Evolutionary conservation across 2,329 filamentous ascomycete species (phyloP).

Genomic region (Hypocrella siamensis): DNA sequence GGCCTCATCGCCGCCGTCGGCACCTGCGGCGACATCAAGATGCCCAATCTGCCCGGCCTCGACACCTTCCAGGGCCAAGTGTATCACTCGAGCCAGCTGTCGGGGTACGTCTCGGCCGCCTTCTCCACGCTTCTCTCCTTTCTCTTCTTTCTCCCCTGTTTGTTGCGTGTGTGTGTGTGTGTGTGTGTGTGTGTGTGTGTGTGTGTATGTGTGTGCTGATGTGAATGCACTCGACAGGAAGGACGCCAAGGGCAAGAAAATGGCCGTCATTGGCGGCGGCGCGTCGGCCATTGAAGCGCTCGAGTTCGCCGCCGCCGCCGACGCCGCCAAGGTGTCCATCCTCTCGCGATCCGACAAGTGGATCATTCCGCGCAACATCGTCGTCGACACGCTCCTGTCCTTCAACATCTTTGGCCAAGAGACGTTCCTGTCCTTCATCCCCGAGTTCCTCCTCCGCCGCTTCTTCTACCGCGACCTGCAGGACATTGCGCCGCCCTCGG

Average conservation of each 20-base stretch:
- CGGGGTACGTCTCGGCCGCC: conserved; percentile 27
- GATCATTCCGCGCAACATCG: conserved; percentile 69
- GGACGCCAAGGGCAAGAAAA: conserved; percentile 55
- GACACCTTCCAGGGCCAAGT: conserved; percentile 57
- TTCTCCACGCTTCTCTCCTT: neutral
- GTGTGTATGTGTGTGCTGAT: neutral
- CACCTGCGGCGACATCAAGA: conserved; percentile 65
- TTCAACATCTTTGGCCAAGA: conserved; percentile 70
- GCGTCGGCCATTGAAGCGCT: conserved; percentile 71
- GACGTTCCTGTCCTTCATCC: conserved; percentile 61
- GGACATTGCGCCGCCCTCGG: conserved; percentile 49
- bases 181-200: neutral
- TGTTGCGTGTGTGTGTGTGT: neutral
- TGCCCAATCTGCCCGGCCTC: conserved; percentile 54
- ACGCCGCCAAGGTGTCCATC: conserved; percentile 54
- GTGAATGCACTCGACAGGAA: conserved; percentile 25
- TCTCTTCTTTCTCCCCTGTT: neutral
- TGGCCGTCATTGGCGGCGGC: conserved; percentile 64
- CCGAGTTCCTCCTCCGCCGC: conserved; percentile 56
- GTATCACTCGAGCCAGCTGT: conserved; percentile 61
- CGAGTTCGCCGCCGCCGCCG: conserved; percentile 56
- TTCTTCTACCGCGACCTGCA: conserved; percentile 74
- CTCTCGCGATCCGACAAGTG: conserved; percentile 70
- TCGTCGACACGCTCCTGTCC: conserved; percentile 58
- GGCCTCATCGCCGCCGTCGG: conserved; percentile 66